Percentiles rank a stretch among this genome's conserved stretches.
These are phyloP conservation scores for Martiniozyma asiatica DNA, from an alignment of 1,139 yeast species.

Conservation along the genomic window DNA sequence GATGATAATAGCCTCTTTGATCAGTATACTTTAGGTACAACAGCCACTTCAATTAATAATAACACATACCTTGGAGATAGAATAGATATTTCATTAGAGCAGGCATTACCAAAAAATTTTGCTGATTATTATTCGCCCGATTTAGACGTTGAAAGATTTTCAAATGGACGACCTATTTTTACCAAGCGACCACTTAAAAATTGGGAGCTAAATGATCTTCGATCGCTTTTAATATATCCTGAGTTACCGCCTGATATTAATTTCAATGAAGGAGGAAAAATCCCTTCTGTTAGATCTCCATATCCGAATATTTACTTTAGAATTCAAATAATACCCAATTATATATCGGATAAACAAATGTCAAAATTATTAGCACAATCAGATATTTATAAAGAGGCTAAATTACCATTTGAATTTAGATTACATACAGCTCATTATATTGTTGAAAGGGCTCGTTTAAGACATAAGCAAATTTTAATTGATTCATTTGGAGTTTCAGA, in stretches of 20 bases:
- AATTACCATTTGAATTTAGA: slow-evolving; percentile 38
- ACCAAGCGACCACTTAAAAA: slow-evolving; percentile 47
- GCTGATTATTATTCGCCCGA: slow-evolving; percentile 47
- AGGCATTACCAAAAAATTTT: slow-evolving; percentile 37
- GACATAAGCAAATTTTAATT: slow-evolving; percentile 28
- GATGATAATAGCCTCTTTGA: slow-evolving; percentile 1
- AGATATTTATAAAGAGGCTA: slow-evolving; percentile 49
- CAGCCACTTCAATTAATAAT: slow-evolving; percentile 1
- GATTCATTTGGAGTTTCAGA: slow-evolving; percentile 16
- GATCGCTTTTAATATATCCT: slow-evolving; percentile 46
- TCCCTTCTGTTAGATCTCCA: slow-evolving; percentile 32
- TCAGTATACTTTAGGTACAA: slow-evolving; percentile 12
- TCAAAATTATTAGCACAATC: slow-evolving; percentile 37
- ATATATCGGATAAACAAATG: slow-evolving; percentile 35
- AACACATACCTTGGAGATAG: neutral
- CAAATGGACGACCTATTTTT: slow-evolving; percentile 47
- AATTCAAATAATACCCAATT: slow-evolving; percentile 37
- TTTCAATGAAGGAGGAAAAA: slow-evolving; percentile 40
- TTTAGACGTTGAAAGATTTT: slow-evolving; percentile 33
- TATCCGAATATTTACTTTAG: slow-evolving; percentile 20
- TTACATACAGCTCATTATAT: slow-evolving; percentile 48
- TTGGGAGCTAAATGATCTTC: slow-evolving; percentile 55
- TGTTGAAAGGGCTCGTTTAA: slow-evolving; percentile 40
- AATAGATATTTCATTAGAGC: slow-evolving; percentile 18
- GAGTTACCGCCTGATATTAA: slow-evolving; percentile 33